Base-by-base conservation (phyloP, 164 flowering plant species). In the Aristolochia californica region DNA sequence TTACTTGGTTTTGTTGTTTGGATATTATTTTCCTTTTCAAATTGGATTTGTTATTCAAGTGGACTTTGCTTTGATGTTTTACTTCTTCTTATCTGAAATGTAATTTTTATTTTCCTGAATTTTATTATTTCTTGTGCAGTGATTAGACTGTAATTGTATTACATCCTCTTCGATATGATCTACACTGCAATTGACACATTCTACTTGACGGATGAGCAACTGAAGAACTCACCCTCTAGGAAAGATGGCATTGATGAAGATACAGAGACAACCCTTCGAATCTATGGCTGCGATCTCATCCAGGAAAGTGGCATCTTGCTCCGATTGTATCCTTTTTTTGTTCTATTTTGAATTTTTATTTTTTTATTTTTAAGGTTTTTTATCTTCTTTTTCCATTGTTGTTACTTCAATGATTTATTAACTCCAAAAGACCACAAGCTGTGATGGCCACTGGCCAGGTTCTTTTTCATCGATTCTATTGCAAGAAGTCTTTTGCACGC, bases 371-470 rank as follows among this genome's bases (percentile, higher is more conserved):
- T 8, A 1, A 17, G 4, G 22, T 45, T 15, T 43, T 16, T 23
- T 13, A 38, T 18, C 16, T 13, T 25, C 14, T 4, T 11, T 38
- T 24, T 26, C 20, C 50, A 13, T 45, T 21, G 21, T 13, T 48
- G 13, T 49, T 12, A 20, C 22, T 10, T 51, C n/a, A 14, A 24
- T 23, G 30, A 28, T 25, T 48, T 66, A 64, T 76, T 74, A 24
- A 59, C 67, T 53, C 22, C 54, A 47, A 57, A 70, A 88, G 97
- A 66, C 95, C 96, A 40, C 99, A 89, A 71, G 91, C 91, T 17
- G 97, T 85, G n/a, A 89, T 93, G 95, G 99, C 96, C 15, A 87
- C 99, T 20, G 96, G 87, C 12, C 99, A 93, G 70, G 97, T 93
- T 66, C 66, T 89, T 16, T 87, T 93, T 43, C 97, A 93, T 64